Evolutionary conservation across 257 asterid species (phyloP), one percentile per base, ranked within the genome.

Genomic region (Ilex aquifolium): DNA sequence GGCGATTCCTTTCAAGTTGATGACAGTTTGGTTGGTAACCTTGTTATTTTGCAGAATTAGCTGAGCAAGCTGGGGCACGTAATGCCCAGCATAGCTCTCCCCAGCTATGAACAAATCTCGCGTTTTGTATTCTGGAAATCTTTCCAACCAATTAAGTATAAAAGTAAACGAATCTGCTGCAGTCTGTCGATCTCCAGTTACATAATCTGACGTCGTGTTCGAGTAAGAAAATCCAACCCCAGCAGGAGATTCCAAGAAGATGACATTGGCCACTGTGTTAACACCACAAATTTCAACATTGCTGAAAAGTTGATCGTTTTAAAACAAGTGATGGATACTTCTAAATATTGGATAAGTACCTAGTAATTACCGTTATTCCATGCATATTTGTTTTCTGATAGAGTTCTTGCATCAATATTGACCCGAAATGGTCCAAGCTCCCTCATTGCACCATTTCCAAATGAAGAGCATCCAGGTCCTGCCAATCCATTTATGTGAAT

Each of bases 391-490:
- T 86, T 86, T 2, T 62, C 63, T 83, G 79, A 79, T 13, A 86
- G 63, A 0, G 91, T 80, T 73, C 76, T 79, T 0, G 85, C 85
- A 61, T 88, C 95, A 0, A 67, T 74, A 44, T 79, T 88, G 32
- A 82, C 88, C 1, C 88, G 80, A 57, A 88, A 84, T 0, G 95
- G 96, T 3, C 96, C 96, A 1, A 73, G 76, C 62, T 84, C 95
- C 0, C 56, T 71, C 88, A 88, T 74, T 3, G 87, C 93, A 11
- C 96, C 96, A 15, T 17, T 21, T 4, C 90, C 96, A 8, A 88
- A 53, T n/a, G 95, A 88, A 64, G 96, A 84, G 69, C 96, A 86
- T 0, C 95, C 96, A 13, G 96, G 96, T 13, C 95, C 95, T 82
- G 72, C 68, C 62, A 5, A 2, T 2, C 30, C 42, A 36, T 36